Conservation (phyloP, 2,329 filamentous ascomycete species). For the Cladosporium sp. region DNA sequence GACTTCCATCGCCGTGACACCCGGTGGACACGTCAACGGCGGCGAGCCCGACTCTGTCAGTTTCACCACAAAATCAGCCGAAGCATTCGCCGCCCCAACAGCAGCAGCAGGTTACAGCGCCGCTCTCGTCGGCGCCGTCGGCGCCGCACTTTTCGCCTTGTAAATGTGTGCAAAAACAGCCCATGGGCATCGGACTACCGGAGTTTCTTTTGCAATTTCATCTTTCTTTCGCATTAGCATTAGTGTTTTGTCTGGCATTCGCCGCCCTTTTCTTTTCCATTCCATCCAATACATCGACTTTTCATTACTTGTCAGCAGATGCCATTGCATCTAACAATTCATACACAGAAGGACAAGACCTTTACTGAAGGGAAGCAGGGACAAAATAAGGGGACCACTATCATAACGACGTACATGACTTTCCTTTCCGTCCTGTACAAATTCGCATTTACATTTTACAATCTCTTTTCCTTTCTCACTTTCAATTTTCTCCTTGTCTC, state of each 20-base stretch:
- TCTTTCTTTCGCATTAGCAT: conserved; percentile 1
- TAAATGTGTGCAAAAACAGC: conserved; percentile 18
- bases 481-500: not conserved
- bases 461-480: not conserved
- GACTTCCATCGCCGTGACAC: conserved; percentile 46
- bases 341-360: not conserved
- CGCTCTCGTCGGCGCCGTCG: conserved; percentile 31
- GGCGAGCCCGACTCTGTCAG: conserved; percentile 14
- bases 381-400: not conserved
- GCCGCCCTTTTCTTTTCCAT: not conserved
- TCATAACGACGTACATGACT: not conserved
- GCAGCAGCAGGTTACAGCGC: conserved; percentile 29
- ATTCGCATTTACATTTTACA: not conserved
- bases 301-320: not conserved
- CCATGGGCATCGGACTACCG: not conserved
- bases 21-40: conserved; percentile 43
- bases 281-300: not conserved
- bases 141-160: conserved; percentile 30
- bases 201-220: not conserved
- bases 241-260: not conserved
- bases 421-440: not conserved
- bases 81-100: conserved; percentile 27
- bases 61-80: conserved; percentile 22
- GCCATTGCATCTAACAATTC: not conserved
- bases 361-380: not conserved